Conservation (phyloP, 1,139 yeast genomes). For the Suhomyces chickasaworum region DNA sequence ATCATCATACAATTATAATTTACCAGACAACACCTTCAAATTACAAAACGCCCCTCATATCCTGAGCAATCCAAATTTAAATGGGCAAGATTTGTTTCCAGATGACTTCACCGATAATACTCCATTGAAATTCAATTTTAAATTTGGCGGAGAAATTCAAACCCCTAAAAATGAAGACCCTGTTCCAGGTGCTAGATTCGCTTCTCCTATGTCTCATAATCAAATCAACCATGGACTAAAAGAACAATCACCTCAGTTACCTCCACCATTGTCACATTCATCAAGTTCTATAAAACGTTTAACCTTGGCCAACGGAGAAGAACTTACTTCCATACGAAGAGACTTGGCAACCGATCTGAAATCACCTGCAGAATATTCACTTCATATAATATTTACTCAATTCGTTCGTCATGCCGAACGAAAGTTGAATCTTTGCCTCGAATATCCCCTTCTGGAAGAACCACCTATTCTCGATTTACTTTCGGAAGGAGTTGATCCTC, state of each 20-base stretch:
- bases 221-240: slow-evolving; percentile 17
- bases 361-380: slow-evolving; percentile 89
- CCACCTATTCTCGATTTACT: slow-evolving; percentile 82
- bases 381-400: slow-evolving; percentile 91
- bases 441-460: slow-evolving; percentile 67
- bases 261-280: slow-evolving; percentile 29
- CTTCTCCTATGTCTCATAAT: slow-evolving; percentile 27
- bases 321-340: slow-evolving; percentile 38
- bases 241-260: slow-evolving; percentile 37
- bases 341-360: slow-evolving; percentile 65
- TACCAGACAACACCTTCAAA: neutral
- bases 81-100: slow-evolving; percentile 5
- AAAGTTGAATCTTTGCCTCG: slow-evolving; percentile 73
- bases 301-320: slow-evolving; percentile 36
- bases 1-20: neutral
- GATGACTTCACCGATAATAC: neutral
- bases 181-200: slow-evolving; percentile 10
- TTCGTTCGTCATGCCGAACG: slow-evolving; percentile 93
- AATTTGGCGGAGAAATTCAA: slow-evolving; percentile 4
- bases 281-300: slow-evolving; percentile 26
- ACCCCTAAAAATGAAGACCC: slow-evolving; percentile 1
- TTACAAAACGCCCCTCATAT: slow-evolving; percentile 3
- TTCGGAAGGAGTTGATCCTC: slow-evolving; percentile 84
- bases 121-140: slow-evolving; percentile 14
- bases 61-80: neutral